Evolutionary conservation across 2,329 filamentous ascomycete species (phyloP).

Genomic region (Cladophialophora psammophila): DNA sequence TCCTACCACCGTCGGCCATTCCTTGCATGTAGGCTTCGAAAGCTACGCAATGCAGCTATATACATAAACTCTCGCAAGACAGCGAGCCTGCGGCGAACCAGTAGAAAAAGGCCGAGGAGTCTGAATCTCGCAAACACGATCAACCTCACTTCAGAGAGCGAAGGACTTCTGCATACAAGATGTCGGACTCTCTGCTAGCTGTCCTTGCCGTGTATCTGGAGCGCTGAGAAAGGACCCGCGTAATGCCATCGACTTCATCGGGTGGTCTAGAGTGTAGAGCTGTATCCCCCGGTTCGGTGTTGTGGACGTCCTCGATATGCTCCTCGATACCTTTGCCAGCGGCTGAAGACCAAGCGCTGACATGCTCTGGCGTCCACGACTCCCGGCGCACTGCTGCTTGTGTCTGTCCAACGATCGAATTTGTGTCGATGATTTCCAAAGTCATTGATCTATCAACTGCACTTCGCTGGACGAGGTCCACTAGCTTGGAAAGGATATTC

Average conservation of each 20-base stretch:
- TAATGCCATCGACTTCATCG: constrained; percentile 8
- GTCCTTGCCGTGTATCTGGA: constrained; percentile 11
- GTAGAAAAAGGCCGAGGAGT: neutral
- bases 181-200: constrained; percentile 19
- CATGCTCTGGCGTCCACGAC: neutral
- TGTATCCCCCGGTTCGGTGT: neutral
- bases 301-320: constrained; percentile 11
- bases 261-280: neutral
- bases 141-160: constrained; percentile 75
- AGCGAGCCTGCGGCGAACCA: neutral
- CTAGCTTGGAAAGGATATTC: constrained; percentile 55
- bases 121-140: constrained; percentile 89
- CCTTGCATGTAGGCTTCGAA: too few relatives aligned
- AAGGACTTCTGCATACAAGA: constrained; percentile 28
- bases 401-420: constrained; percentile 16
- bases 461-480: constrained; percentile 46
- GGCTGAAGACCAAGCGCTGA: neutral
- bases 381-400: constrained; percentile 17
- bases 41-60: too few relatives aligned
- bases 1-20: too few relatives aligned
- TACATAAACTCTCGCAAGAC: too few relatives aligned
- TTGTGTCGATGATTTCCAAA: constrained; percentile 27
- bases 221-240: constrained; percentile 9
- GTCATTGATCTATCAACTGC: constrained; percentile 26
- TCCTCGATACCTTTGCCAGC: neutral